Conservation (phyloP, 306 rosid genomes). For the Lagenaria siceraria region DNA sequence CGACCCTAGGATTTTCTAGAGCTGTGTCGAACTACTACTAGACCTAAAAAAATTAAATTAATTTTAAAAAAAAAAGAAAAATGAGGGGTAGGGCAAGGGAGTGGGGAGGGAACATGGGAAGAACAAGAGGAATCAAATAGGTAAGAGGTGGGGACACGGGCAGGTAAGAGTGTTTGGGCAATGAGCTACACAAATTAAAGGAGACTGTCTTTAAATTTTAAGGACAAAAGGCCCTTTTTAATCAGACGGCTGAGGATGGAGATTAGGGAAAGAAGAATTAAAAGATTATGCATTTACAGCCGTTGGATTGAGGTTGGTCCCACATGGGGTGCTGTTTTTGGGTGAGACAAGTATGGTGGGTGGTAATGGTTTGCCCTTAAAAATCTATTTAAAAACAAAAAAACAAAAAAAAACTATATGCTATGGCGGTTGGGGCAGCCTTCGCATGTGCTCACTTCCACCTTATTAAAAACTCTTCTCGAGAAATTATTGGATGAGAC, state of each 20-base stretch:
- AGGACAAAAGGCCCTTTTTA: not conserved
- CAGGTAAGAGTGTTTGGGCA: constrained; percentile 4
- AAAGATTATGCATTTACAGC: not conserved
- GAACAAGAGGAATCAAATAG: constrained; percentile 5
- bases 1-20: not conserved
- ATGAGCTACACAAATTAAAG: constrained; percentile 2
- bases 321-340: not conserved
- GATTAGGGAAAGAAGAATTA: not conserved
- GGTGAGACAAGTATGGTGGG: not conserved
- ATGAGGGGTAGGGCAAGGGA: not conserved
- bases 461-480: not conserved
- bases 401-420: not conserved
- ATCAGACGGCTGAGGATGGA: not conserved
- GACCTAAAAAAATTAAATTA: not conserved
- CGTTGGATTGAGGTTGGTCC: not conserved
- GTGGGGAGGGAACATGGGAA: constrained; percentile 7
- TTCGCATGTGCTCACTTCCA: not conserved
- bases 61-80: not conserved
- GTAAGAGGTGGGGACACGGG: constrained; percentile 8
- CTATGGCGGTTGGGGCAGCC: constrained; percentile 4
- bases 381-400: not conserved
- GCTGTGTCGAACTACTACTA: not conserved
- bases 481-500: no score
- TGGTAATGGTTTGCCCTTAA: not conserved
- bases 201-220: not conserved